Conservation (phyloP, 225 moss, liverwort and hornwort species). For the Polytrichum formosum region DNA sequence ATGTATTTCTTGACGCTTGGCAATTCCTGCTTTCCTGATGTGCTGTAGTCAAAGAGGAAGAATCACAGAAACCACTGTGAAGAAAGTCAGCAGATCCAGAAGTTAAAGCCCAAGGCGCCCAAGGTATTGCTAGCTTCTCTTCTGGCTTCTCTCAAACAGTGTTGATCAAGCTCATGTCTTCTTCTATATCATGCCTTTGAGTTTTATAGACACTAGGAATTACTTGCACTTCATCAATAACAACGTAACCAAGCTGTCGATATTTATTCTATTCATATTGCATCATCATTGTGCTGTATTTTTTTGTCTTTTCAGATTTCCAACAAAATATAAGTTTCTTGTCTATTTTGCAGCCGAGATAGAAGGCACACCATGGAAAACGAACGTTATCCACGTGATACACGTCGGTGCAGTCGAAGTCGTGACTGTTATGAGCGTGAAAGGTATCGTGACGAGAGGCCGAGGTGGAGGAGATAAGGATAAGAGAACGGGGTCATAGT, state of each 20-base stretch:
- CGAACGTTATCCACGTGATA: constrained; percentile 58
- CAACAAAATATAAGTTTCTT: too few species aligned
- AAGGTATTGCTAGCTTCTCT: constrained; percentile 36
- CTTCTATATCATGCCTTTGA: not conserved
- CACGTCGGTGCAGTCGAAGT: constrained; percentile 73
- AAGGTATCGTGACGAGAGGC: constrained; percentile 63
- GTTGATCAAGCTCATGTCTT: not conserved
- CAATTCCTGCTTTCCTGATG: not conserved
- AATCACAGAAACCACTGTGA: constrained; percentile 86
- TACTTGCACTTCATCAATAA: too few species aligned
- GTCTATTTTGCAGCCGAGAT: constrained; percentile 21
- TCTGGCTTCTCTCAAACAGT: too few species aligned
- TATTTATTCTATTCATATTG: too few species aligned
- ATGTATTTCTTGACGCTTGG: too few species aligned
- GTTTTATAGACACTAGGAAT: not conserved
- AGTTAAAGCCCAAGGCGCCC: constrained; percentile 79
- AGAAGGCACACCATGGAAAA: constrained; percentile 60
- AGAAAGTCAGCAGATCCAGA: constrained; percentile 82
- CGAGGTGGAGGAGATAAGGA: constrained; percentile 47
- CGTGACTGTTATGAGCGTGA: constrained; percentile 75
- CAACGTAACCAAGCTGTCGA: too few species aligned
- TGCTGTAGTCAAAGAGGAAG: constrained; percentile 78
- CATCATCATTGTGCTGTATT: too few species aligned
- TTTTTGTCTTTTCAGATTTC: too few species aligned
- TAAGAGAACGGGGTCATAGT: constrained; percentile 64